Conservation (phyloP, 495 filamentous ascomycete genomes). For the Baudoinia panamericana region DNA sequence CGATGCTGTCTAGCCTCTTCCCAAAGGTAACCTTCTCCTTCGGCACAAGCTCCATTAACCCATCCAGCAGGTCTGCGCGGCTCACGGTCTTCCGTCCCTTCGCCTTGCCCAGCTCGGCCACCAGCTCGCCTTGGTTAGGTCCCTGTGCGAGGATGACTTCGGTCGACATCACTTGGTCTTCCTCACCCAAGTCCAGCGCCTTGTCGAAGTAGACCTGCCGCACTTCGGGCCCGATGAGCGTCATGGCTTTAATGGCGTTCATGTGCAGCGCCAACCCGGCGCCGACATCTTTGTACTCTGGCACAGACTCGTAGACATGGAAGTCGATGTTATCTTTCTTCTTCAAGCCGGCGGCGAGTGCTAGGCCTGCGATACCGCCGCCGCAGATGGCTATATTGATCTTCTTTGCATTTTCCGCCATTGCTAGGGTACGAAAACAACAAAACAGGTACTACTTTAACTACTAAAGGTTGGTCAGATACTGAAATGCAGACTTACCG, state of each 20-base stretch:
- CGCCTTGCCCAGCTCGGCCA: slow-evolving; percentile 16
- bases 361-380: slow-evolving; percentile 17
- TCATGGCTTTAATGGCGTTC: slow-evolving; percentile 18
- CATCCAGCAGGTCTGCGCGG: slow-evolving; percentile 16
- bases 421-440: background rate
- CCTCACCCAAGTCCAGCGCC: slow-evolving; percentile 8
- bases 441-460: background rate
- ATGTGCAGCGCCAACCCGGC: slow-evolving; percentile 15
- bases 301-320: slow-evolving; percentile 18
- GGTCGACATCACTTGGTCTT: slow-evolving; percentile 12
- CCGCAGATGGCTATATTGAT: slow-evolving; percentile 16
- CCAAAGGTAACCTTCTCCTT: slow-evolving; percentile 12
- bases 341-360: slow-evolving; percentile 12
- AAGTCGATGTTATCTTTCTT: slow-evolving; percentile 13
- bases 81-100: slow-evolving; percentile 13
- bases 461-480: background rate
- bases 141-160: slow-evolving; percentile 17
- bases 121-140: slow-evolving; percentile 7
- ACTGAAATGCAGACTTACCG: background rate
- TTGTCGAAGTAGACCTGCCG: slow-evolving; percentile 15
- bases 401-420: background rate
- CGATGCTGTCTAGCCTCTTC: slow-evolving; percentile 12
- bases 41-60: slow-evolving; percentile 14
- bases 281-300: slow-evolving; percentile 17
- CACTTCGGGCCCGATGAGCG: slow-evolving; percentile 10